Percentiles rank a stretch among this genome's conserved stretches.
These are phyloP conservation scores for Mycena indigotica DNA, from an alignment of 768 basidiomycete species.

Conservation along the genomic window DNA sequence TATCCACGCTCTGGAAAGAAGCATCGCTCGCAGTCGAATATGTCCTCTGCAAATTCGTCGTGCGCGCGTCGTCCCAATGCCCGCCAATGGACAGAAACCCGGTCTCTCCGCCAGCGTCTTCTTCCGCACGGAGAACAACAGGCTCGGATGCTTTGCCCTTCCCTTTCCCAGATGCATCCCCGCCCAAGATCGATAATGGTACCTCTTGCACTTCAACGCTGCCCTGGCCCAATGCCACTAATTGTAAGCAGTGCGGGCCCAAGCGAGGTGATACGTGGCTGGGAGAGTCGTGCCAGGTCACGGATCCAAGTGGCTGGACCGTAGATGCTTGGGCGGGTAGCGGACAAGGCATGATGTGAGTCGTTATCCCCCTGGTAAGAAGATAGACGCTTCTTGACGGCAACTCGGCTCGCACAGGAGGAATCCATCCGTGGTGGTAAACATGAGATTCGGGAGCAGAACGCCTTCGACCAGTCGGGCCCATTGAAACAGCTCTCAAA, in stretches of 20 bases:
- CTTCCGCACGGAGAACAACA: conserved; percentile 51
- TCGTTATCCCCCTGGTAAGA: conserved; percentile 68
- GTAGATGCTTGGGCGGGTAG: conserved; percentile 54
- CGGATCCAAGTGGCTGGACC: conserved; percentile 52
- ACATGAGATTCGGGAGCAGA: conserved; percentile 2
- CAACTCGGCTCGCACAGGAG: conserved; percentile 50
- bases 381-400: conserved; percentile 56
- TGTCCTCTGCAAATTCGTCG: conserved; percentile 40
- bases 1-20: conserved; percentile 55
- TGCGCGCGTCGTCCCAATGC: conserved; percentile 48
- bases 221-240: conserved; percentile 67
- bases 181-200: conserved; percentile 47
- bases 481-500: conserved; percentile 36
- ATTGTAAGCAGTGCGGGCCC: conserved; percentile 57
- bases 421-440: conserved; percentile 46
- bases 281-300: conserved; percentile 64
- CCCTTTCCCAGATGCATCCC: conserved; percentile 40
- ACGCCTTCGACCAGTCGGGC: conserved; percentile 33
- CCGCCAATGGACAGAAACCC: conserved; percentile 58
- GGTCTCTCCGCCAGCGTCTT: conserved; percentile 64
- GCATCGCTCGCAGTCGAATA: conserved; percentile 44
- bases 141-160: conserved; percentile 56
- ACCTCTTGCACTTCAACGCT: conserved; percentile 79
- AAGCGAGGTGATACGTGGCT: conserved; percentile 53
- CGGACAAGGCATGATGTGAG: conserved; percentile 70